phyloP scores from a whole-genome alignment of 345 rosid species.

The Heritiera littoralis region DNA sequence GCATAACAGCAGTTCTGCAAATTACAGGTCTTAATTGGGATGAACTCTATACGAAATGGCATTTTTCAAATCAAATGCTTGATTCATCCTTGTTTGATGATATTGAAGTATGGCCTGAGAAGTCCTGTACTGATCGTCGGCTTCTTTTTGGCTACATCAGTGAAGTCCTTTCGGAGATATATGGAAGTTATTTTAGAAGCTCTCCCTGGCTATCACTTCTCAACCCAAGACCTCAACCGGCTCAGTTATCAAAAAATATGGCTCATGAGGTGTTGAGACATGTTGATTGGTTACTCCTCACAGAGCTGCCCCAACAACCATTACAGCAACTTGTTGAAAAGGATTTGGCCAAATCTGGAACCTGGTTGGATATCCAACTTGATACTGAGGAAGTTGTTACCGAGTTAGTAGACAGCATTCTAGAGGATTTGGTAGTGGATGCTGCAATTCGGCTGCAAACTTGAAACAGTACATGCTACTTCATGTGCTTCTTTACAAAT shows the following conservation, averaged over 20 bases:
- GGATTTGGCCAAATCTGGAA: constrained; percentile 49
- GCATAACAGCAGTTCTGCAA: constrained; percentile 43
- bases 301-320: constrained; percentile 24
- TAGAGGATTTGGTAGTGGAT: constrained; percentile 51
- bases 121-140: constrained; percentile 21
- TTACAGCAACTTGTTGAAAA: constrained; percentile 44
- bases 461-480: constrained; percentile 1
- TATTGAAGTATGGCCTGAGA: constrained; percentile 30
- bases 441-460: constrained; percentile 32
- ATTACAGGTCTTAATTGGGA: constrained; percentile 55
- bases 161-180: constrained; percentile 55
- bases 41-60: constrained; percentile 42
- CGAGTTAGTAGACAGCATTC: constrained; percentile 46
- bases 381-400: constrained; percentile 48
- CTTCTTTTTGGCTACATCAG: constrained; percentile 55
- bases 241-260: constrained; percentile 25
- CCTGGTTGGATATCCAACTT: constrained; percentile 48
- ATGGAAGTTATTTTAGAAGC: constrained; percentile 32
- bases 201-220: constrained; percentile 42
- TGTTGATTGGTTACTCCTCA: constrained; percentile 47
- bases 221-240: constrained; percentile 29
- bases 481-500: neutral
- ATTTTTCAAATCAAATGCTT: constrained; percentile 37
- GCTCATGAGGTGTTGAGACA: constrained; percentile 45
- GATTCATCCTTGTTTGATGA: constrained; percentile 43